Evolutionary conservation across 2,329 filamentous ascomycete genomes (phyloP).

Genomic region (Epichloe hybrida): DNA sequence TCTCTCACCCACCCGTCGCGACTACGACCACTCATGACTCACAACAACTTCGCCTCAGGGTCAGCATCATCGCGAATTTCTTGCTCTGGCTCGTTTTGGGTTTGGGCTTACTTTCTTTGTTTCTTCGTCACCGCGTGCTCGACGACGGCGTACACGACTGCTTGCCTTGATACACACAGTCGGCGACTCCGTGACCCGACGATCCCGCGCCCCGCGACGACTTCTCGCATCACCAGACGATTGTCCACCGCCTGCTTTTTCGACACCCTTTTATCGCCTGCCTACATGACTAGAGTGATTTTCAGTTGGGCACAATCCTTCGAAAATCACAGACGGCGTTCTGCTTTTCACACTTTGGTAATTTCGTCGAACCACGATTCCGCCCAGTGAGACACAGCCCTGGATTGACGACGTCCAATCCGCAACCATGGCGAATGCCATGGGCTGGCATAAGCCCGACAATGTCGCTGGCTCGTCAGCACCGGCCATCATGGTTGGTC

Average conservation of each 20-base stretch:
- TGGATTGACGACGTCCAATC: slow-evolving; percentile 36
- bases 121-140: neutral
- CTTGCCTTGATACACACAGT: neutral
- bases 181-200: neutral
- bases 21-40: neutral
- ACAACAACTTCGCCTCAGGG: no score
- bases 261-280: neutral
- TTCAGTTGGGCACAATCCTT: neutral
- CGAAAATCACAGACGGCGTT: neutral
- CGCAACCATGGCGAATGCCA: slow-evolving; percentile 50
- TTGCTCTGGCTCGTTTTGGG: neutral
- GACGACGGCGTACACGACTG: neutral
- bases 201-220: neutral
- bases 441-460: slow-evolving; percentile 62
- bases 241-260: neutral
- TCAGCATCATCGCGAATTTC: neutral
- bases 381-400: slow-evolving; percentile 10
- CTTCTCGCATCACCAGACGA: neutral
- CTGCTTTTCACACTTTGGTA: neutral
- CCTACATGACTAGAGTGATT: neutral
- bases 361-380: neutral
- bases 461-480: slow-evolving; percentile 62
- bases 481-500: slow-evolving; percentile 57
- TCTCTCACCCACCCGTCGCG: neutral
- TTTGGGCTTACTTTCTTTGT: neutral